Base-by-base conservation (phyloP, 257 asterid genomes). In the Solanum habrochaites region DNA sequence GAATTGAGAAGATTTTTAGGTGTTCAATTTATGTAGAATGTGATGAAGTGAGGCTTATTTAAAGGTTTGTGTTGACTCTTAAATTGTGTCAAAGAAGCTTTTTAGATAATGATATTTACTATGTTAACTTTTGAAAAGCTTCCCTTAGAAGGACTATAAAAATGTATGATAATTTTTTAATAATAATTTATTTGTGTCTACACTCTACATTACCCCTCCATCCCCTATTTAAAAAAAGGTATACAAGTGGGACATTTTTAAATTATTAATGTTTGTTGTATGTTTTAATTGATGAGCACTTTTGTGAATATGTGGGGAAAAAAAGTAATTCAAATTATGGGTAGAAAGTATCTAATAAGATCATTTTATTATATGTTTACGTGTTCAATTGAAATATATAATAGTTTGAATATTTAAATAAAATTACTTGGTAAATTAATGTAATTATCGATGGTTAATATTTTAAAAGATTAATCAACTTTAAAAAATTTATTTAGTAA, bases 61-160 rank as follows among this genome's bases (percentile, higher is more conserved):
- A 85, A 74, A 87, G 89, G 89, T 71, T 49, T 71, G 25, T 20
- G 31, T 29, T 58, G 47, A 56, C 2, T 58, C 3, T 16, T 25
- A 87, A 91, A 83, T 66, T 88, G 93, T 89, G 86, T 15, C 32
- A 16, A 27, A 60, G 90, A 91, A 89, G 93, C 89, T 88, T 82
- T 90, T 91, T 91, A 87, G 91, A 75, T 49, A 49, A 40, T 27
- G 40, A 13, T 40, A 75, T 74, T 74, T 74, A 49, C 6, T 11
- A 1, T 6, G 5, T 73, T 73, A 37, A 37, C 42, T 73, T 73
- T 37, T 18, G 25, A 37, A 14, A 73, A 73, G 25, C 82, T 73
- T 73, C 20, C 52, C 52, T 73, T 5, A 11, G 13, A 39, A 73
- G 47, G 6, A 52, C 62, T 18, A 52, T 42, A 42, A 42, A 73